Conservation (phyloP, 2,329 filamentous ascomycete genomes). For the Fusarium stilboides region DNA sequence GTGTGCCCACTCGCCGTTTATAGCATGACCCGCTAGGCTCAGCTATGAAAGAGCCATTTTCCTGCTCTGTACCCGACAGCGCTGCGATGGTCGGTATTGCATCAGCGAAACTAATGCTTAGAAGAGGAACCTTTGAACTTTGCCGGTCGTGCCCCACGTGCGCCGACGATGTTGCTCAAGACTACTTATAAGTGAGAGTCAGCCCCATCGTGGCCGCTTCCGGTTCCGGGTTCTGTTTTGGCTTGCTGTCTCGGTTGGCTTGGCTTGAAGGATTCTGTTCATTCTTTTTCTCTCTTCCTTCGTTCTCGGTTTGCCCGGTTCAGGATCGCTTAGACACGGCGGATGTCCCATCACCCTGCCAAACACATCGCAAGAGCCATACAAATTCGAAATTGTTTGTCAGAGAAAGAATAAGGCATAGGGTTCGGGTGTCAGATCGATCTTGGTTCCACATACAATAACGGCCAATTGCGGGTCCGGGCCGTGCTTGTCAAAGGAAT, state of each 20-base stretch:
- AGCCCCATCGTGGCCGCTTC: constrained; percentile 28
- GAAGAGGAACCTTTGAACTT: constrained; percentile 23
- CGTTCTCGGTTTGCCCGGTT: constrained; percentile 23
- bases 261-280: constrained; percentile 23
- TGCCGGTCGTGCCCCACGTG: constrained; percentile 25
- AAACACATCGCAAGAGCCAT: constrained; percentile 12
- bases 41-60: constrained; percentile 28
- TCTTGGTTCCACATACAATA: constrained; percentile 20
- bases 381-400: neutral
- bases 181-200: constrained; percentile 40
- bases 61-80: constrained; percentile 5
- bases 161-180: constrained; percentile 19
- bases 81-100: constrained; percentile 24
- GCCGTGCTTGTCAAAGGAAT: constrained; percentile 1
- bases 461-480: constrained; percentile 20
- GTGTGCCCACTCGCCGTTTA: constrained; percentile 35
- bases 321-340: constrained; percentile 40
- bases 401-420: constrained; percentile 5
- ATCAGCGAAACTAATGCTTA: constrained; percentile 35
- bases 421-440: constrained; percentile 24
- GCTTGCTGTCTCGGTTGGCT: constrained; percentile 13
- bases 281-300: constrained; percentile 6
- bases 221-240: constrained; percentile 11
- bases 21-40: constrained; percentile 21
- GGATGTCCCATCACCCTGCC: constrained; percentile 1